These are phyloP conservation scores for Mycena chlorophos DNA, from an alignment of 768 basidiomycete species.

Conservation along the genomic window DNA sequence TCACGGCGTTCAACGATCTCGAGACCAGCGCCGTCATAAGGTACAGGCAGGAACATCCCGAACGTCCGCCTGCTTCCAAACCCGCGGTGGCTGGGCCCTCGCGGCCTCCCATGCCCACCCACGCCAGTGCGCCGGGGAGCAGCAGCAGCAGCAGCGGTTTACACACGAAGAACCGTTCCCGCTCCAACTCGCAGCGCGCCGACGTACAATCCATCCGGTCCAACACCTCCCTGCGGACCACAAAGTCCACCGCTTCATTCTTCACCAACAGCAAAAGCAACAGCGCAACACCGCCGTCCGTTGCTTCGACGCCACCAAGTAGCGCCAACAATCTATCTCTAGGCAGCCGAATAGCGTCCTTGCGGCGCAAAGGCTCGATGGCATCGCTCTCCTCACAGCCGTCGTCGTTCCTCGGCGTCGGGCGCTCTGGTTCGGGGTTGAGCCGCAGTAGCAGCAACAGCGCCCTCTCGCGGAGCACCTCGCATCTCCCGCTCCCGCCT, in stretches of 20 bases:
- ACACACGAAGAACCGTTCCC: constrained; percentile 1
- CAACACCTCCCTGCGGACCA: constrained; percentile 17
- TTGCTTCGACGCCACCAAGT: constrained; percentile 26
- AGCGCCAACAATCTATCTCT: constrained; percentile 30
- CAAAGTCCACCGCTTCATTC: constrained; percentile 16
- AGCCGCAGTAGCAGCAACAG: constrained; percentile 8
- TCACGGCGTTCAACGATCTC: constrained; percentile 68
- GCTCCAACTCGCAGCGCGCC: constrained; percentile 9
- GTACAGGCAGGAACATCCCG: constrained; percentile 41
- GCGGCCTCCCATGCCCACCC: constrained; percentile 19
- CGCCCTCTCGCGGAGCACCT: constrained; percentile 41
- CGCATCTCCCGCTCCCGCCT: constrained; percentile 43
- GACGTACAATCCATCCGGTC: constrained; percentile 18
- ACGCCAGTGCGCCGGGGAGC: neutral
- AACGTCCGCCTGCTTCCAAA: constrained; percentile 31
- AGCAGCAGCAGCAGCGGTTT: neutral
- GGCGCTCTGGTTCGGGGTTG: constrained; percentile 14
- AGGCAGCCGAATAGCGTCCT: constrained; percentile 29
- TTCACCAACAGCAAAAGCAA: neutral
- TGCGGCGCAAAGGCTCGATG: constrained; percentile 47
- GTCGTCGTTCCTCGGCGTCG: constrained; percentile 22
- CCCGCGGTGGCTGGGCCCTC: constrained; percentile 31
- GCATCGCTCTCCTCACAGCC: constrained; percentile 59
- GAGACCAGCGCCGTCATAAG: constrained; percentile 59
- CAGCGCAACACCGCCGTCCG: neutral